Base-by-base conservation (phyloP, 352 stramenopile genomes). In the Globisporangium polare region DNA sequence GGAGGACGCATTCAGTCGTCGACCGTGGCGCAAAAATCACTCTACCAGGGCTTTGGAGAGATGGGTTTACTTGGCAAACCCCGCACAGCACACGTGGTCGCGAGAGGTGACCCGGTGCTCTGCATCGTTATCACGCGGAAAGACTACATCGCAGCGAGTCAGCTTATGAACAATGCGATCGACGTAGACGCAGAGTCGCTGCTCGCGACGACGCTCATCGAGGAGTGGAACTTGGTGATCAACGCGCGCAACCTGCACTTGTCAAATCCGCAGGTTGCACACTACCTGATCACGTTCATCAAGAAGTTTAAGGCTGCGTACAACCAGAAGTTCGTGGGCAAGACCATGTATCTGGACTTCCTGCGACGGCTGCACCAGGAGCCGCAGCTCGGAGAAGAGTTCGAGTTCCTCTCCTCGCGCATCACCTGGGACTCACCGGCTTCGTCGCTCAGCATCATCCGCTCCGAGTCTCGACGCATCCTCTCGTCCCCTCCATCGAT, bases 241-340 rank as follows among this genome's bases (percentile, higher is more conserved):
- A 86, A 84, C 62, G 81, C 80, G 15, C 77, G 75, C 29, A 79
- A 86, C 26, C 39, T 91, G 26, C 78, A 87, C 27, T 60, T 89
- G 15, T 79, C 79, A 5, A 94, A 94, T 43, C 82, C 84, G 3
- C 60, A 75, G 6, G 82, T 94, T 1, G 75, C 83, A 7, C 74
- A 80, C 24, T 71, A 90, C 68, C 68, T 94, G 15, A 73, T 88
- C 50, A 86, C 68, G 2, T 89, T 92, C 66, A 85, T 94, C 20
- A 78, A 86, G 57, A 78, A 86, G 59, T 94, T 94, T 53, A 90
- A 94, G 53, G 72, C 75, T 5, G 77, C 79, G 2, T 90, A 91
- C 60, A 83, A 82, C 50, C 75, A 89, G 37, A 90, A 90, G 49
- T 90, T 92, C 53, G 75, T 78, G 35, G 84, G 84, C 17, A 88